phyloP scores from a whole-genome alignment of 495 filamentous ascomycete species.

The Saxophila tyrrhenica region DNA sequence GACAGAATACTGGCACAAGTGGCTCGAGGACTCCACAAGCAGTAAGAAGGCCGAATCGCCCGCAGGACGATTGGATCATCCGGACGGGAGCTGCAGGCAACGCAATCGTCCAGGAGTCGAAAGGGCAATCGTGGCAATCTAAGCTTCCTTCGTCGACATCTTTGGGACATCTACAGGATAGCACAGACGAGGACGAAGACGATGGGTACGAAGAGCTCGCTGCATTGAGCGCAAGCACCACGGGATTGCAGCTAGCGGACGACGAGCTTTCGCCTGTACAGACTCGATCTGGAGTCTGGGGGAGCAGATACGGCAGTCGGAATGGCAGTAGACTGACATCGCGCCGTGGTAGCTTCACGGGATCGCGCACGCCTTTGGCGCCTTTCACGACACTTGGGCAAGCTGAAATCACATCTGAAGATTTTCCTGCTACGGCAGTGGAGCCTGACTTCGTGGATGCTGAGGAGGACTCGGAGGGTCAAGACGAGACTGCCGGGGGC shows the following conservation, averaged over 20 bases:
- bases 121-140: slow-evolving; percentile 33
- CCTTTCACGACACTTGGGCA: background rate
- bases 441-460: slow-evolving; percentile 52
- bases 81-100: slow-evolving; percentile 28
- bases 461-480: slow-evolving; percentile 26
- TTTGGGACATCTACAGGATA: slow-evolving; percentile 11
- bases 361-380: slow-evolving; percentile 20
- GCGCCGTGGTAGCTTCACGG: slow-evolving; percentile 1
- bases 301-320: slow-evolving; percentile 22
- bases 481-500: slow-evolving; percentile 21
- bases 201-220: slow-evolving; percentile 17
- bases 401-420: slow-evolving; percentile 4
- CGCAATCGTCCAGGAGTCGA: slow-evolving; percentile 26
- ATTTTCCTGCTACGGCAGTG: background rate
- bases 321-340: slow-evolving; percentile 21
- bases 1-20: slow-evolving; percentile 6
- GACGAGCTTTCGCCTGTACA: slow-evolving; percentile 10
- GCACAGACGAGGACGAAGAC: slow-evolving; percentile 17
- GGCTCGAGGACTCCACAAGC: slow-evolving; percentile 10
- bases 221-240: slow-evolving; percentile 3
- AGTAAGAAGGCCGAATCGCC: background rate
- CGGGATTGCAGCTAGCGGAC: slow-evolving; percentile 7
- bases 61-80: slow-evolving; percentile 29
- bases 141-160: slow-evolving; percentile 26
- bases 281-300: slow-evolving; percentile 9